A percentile compares a stretch with the other conserved stretches of the same genome.
Conservation (phyloP, 768 basidiomycete species). For the Leccinellum rugosiceps region DNA sequence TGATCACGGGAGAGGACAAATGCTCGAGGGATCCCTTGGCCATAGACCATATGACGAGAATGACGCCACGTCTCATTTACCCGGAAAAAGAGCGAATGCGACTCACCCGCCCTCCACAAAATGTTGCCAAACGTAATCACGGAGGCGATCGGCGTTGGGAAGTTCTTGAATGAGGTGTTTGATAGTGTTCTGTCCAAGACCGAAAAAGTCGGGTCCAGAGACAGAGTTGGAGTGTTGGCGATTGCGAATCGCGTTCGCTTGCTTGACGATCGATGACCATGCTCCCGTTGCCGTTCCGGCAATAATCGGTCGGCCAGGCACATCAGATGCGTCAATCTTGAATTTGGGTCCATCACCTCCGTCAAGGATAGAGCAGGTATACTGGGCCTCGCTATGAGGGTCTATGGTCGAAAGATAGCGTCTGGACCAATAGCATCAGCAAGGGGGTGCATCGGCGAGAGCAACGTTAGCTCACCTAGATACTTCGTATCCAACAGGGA, state of each 20-base stretch:
- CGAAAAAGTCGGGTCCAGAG: slow-evolving; percentile 87
- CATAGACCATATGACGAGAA: slow-evolving; percentile 5
- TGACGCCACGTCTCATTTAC: slow-evolving; percentile 9
- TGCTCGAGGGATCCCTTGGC: slow-evolving; percentile 5
- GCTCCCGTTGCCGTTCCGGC: slow-evolving; percentile 88
- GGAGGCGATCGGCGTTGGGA: slow-evolving; percentile 63
- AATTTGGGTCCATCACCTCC: slow-evolving; percentile 86
- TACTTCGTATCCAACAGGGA: slow-evolving; percentile 83
- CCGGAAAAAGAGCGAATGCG: slow-evolving; percentile 8
- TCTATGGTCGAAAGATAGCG: slow-evolving; percentile 78
- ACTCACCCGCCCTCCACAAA: slow-evolving; percentile 85
- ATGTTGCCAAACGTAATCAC: slow-evolving; percentile 84
- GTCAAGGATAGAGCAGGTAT: slow-evolving; percentile 80
- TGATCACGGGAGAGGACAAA: slow-evolving; percentile 8
- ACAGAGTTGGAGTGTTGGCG: slow-evolving; percentile 84
- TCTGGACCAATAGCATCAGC: slow-evolving; percentile 35
- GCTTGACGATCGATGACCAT: slow-evolving; percentile 80
- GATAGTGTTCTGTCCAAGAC: slow-evolving; percentile 82
- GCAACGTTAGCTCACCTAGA: slow-evolving; percentile 49
- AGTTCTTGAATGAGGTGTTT: slow-evolving; percentile 89
- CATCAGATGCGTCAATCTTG: slow-evolving; percentile 74
- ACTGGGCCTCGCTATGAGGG: slow-evolving; percentile 62
- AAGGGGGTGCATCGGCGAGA: not conserved
- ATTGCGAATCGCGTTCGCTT: slow-evolving; percentile 77
- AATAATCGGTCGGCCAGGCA: slow-evolving; percentile 66